A percentile compares a stretch with the other conserved stretches of the same genome.
Evolutionary conservation across 495 filamentous ascomycete species (phyloP).

Genomic region (Penicillium nucicola): DNA sequence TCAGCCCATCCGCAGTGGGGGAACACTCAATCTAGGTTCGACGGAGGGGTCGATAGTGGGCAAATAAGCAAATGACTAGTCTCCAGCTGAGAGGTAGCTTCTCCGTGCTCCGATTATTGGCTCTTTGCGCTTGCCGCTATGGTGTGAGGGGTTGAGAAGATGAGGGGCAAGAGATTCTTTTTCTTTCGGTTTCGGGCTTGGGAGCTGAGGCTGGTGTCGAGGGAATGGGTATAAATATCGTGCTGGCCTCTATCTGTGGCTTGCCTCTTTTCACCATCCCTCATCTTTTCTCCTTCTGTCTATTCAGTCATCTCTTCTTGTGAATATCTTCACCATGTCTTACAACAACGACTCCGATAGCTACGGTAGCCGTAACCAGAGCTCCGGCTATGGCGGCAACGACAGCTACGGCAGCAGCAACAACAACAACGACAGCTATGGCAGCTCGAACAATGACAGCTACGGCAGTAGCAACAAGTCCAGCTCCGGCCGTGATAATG

Average conservation of each 20-base stretch:
- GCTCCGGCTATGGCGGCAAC: too few relatives aligned
- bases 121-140: not conserved
- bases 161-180: not conserved
- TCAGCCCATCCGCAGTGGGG: not conserved
- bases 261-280: not conserved
- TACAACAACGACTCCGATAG: constrained; percentile 5
- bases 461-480: constrained; percentile 1
- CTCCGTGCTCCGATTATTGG: constrained; percentile 1
- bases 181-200: not conserved
- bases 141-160: not conserved
- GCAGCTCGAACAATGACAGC: not conserved
- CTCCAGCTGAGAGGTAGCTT: not conserved
- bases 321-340: not conserved
- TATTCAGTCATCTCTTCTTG: too few relatives aligned
- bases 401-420: too few relatives aligned
- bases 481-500: too few relatives aligned
- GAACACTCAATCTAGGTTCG: not conserved
- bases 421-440: not conserved
- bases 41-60: not conserved
- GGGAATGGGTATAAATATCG: not conserved
- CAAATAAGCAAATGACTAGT: constrained; percentile 1
- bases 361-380: constrained; percentile 1
- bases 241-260: not conserved
- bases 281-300: not conserved
- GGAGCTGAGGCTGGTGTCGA: too few relatives aligned